phyloP scores from a whole-genome alignment of 1,284 basidiomycete species.

The Sporisorium graminicola region DNA sequence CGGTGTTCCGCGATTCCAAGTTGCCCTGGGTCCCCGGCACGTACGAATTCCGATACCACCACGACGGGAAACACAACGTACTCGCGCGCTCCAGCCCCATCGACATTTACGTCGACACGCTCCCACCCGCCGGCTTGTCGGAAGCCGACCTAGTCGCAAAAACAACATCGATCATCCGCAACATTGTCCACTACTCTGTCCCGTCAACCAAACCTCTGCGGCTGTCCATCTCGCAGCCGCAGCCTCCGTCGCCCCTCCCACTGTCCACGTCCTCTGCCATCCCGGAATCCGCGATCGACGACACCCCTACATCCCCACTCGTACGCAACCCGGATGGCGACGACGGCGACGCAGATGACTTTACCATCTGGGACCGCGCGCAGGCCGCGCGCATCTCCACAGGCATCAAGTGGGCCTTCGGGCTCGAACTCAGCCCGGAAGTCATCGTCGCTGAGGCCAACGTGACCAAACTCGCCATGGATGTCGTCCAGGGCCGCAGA shows the following conservation, averaged over 20 bases:
- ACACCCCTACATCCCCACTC: neutral
- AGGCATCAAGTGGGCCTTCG: slow-evolving; percentile 83
- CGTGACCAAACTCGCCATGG: slow-evolving; percentile 78
- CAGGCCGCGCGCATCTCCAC: slow-evolving; percentile 89
- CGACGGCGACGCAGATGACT: slow-evolving; percentile 84
- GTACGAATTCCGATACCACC: slow-evolving; percentile 81
- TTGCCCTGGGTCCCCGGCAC: slow-evolving; percentile 86
- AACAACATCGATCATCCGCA: slow-evolving; percentile 74
- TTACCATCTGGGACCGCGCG: slow-evolving; percentile 88
- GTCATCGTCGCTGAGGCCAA: slow-evolving; percentile 95
- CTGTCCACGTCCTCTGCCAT: neutral
- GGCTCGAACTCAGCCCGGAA: slow-evolving; percentile 86
- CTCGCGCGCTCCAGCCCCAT: slow-evolving; percentile 85
- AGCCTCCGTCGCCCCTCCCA: neutral
- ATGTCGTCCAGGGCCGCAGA: slow-evolving; percentile 85
- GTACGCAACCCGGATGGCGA: neutral
- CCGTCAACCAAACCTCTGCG: slow-evolving; percentile 21
- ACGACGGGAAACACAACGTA: slow-evolving; percentile 88
- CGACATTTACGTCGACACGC: slow-evolving; percentile 85
- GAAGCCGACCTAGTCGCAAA: slow-evolving; percentile 71
- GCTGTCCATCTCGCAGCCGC: slow-evolving; percentile 20
- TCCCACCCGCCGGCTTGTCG: slow-evolving; percentile 72
- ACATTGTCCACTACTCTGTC: slow-evolving; percentile 75
- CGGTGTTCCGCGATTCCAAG: slow-evolving; percentile 69
- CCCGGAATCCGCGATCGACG: neutral